phyloP scores from a whole-genome alignment of 768 basidiomycete species.

The Xerocomellus chrysenteron region DNA sequence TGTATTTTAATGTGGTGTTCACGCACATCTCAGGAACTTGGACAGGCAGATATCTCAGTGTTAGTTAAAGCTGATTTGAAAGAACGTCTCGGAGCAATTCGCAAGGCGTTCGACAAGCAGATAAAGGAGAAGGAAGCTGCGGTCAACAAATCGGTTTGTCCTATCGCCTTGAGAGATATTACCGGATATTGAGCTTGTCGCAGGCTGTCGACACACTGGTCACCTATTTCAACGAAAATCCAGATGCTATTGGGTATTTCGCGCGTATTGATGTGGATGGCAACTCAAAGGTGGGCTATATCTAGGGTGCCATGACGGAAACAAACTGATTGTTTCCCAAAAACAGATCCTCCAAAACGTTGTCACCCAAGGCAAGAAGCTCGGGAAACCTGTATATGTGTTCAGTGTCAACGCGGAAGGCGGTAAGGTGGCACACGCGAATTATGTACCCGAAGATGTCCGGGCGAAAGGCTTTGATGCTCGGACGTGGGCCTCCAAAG shows the following conservation, averaged over 20 bases:
- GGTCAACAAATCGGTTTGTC: conserved; percentile 71
- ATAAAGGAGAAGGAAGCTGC: conserved; percentile 77
- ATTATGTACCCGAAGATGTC: conserved; percentile 65
- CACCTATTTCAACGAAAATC: conserved; percentile 75
- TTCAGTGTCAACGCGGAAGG: conserved; percentile 73
- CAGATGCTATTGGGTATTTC: conserved; percentile 67
- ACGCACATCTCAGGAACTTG: conserved; percentile 64
- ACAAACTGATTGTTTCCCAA: neutral
- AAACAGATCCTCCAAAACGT: conserved; percentile 70
- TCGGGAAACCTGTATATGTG: conserved; percentile 83
- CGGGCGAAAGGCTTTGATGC: conserved; percentile 76
- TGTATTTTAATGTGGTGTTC: neutral
- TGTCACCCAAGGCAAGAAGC: conserved; percentile 74
- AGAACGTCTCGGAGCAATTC: conserved; percentile 65
- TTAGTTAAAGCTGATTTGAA: conserved; percentile 77
- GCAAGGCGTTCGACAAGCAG: conserved; percentile 84
- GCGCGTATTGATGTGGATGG: conserved; percentile 74
- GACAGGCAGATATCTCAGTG: conserved; percentile 86
- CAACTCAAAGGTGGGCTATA: conserved; percentile 69
- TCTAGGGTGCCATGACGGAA: neutral
- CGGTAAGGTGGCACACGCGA: conserved; percentile 83
- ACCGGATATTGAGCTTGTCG: neutral
- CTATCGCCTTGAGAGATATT: neutral
- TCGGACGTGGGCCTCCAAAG: conserved; percentile 81
- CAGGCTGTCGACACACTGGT: conserved; percentile 72